A percentile compares a stretch with the other conserved stretches of the same genome.
These are phyloP conservation scores for Pleurostoma richardsiae DNA, from an alignment of 2,329 filamentous ascomycete genomes.

Conservation along the genomic window DNA sequence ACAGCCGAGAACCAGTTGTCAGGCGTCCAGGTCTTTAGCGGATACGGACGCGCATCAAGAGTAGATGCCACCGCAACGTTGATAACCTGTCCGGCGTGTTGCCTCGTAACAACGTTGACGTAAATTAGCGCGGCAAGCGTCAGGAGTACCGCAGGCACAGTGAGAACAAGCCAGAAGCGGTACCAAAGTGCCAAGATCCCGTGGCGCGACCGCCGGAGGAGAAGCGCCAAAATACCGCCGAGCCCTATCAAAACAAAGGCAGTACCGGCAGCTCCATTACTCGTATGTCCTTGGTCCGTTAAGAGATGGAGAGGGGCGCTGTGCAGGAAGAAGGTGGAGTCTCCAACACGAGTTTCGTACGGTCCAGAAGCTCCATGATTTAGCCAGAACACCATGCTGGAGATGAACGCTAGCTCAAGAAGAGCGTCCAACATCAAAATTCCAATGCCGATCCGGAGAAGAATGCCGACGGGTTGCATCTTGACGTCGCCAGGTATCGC, in stretches of 20 bases:
- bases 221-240: constrained; percentile 24
- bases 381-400: constrained; percentile 31
- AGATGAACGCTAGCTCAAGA: constrained; percentile 32
- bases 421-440: constrained; percentile 28
- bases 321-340: constrained; percentile 16
- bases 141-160: constrained; percentile 26
- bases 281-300: constrained; percentile 33
- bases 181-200: constrained; percentile 17
- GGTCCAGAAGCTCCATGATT: constrained; percentile 20
- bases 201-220: constrained; percentile 17
- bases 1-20: constrained; percentile 32
- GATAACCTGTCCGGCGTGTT: constrained; percentile 23
- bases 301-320: constrained; percentile 25
- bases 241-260: constrained; percentile 26
- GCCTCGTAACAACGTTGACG: constrained; percentile 24
- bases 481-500: too few species aligned
- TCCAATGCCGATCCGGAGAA: constrained; percentile 17
- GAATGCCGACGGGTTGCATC: neutral
- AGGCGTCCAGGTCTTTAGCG: constrained; percentile 27
- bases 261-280: constrained; percentile 32
- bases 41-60: constrained; percentile 19
- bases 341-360: constrained; percentile 17
- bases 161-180: constrained; percentile 25
- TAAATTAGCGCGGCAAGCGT: constrained; percentile 28
- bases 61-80: constrained; percentile 16